Percentiles rank a stretch among this genome's conserved stretches.
These are phyloP conservation scores for Chytriomyces sp. DNA, from an alignment of 192 early-diverging fungal species.

Conservation along the genomic window DNA sequence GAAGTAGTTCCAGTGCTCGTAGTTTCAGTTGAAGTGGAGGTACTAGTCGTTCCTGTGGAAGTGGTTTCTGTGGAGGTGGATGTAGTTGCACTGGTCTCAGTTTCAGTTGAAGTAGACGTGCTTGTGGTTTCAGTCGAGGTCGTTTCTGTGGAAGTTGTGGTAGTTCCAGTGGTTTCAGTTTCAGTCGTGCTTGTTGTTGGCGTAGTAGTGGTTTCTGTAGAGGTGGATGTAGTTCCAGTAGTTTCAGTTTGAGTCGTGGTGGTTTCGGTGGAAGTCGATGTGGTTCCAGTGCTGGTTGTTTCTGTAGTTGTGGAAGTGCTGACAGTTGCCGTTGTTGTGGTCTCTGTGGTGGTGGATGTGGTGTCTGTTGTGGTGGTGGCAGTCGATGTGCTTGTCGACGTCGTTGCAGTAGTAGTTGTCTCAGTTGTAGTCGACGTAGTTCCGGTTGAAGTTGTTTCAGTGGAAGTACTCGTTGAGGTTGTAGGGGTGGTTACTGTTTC, in stretches of 20 bases:
- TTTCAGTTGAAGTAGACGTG: background rate
- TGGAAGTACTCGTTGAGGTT: background rate
- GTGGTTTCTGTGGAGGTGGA: background rate
- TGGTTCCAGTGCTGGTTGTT: conserved; percentile 3
- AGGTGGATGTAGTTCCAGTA: background rate
- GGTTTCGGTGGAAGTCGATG: background rate
- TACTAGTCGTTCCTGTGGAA: background rate
- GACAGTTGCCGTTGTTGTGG: background rate
- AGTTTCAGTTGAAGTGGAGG: background rate
- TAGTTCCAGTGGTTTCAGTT: background rate
- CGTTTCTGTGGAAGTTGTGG: background rate
- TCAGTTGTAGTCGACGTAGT: conserved; percentile 14
- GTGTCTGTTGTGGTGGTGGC: background rate
- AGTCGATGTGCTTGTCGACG: conserved; percentile 15
- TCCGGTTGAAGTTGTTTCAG: background rate
- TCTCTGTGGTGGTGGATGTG: conserved; percentile 6
- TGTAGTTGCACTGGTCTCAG: background rate
- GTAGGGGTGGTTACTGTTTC: conserved; percentile 9
- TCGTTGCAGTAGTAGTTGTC: conserved; percentile 3
- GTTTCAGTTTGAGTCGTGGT: conserved; percentile 3
- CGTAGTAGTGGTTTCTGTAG: background rate
- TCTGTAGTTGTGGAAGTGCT: background rate
- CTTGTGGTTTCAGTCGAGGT: background rate
- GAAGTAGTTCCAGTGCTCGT: background rate
- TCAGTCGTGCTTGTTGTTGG: background rate